phyloP scores from a whole-genome alignment of 768 basidiomycete genomes.

The Amanita exitialis region DNA sequence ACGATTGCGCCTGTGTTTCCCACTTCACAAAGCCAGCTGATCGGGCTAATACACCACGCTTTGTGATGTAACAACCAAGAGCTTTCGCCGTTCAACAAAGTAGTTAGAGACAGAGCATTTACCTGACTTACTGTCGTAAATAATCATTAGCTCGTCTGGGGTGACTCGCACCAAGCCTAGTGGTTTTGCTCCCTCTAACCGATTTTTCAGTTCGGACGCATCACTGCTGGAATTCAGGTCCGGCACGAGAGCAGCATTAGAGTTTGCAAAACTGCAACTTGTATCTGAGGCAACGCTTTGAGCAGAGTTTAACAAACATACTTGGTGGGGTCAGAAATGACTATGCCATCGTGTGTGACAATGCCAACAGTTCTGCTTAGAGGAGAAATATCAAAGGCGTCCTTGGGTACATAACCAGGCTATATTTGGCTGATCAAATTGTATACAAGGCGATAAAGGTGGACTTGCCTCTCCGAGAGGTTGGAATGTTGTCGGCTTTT shows the following conservation, averaged over 20 bases:
- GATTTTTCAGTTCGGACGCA: conserved; percentile 44
- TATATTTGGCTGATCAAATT: conserved; percentile 17
- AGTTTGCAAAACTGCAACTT: conserved; percentile 26
- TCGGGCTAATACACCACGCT: conserved; percentile 55
- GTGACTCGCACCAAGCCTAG: conserved; percentile 57
- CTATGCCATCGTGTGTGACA: conserved; percentile 52
- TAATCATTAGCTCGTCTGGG: conserved; percentile 48
- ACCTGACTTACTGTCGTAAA: conserved; percentile 58
- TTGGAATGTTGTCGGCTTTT: conserved; percentile 37
- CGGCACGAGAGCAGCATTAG: conserved; percentile 43
- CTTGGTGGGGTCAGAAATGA: conserved; percentile 62
- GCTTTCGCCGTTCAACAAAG: conserved; percentile 26
- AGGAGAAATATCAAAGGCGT: conserved; percentile 50
- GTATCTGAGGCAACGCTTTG: background rate
- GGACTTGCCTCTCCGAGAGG: conserved; percentile 51
- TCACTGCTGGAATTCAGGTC: conserved; percentile 37
- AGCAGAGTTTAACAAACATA: conserved; percentile 21
- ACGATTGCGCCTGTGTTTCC: conserved; percentile 63
- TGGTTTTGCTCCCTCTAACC: conserved; percentile 46
- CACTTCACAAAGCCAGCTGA: conserved; percentile 60
- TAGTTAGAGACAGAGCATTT: background rate
- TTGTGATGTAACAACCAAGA: conserved; percentile 69
- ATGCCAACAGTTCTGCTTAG: conserved; percentile 57
- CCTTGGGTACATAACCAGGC: conserved; percentile 64
- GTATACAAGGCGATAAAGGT: background rate